Base-by-base conservation (phyloP, 352 stramenopile genomes). In the Globisporangium echinulatum region DNA sequence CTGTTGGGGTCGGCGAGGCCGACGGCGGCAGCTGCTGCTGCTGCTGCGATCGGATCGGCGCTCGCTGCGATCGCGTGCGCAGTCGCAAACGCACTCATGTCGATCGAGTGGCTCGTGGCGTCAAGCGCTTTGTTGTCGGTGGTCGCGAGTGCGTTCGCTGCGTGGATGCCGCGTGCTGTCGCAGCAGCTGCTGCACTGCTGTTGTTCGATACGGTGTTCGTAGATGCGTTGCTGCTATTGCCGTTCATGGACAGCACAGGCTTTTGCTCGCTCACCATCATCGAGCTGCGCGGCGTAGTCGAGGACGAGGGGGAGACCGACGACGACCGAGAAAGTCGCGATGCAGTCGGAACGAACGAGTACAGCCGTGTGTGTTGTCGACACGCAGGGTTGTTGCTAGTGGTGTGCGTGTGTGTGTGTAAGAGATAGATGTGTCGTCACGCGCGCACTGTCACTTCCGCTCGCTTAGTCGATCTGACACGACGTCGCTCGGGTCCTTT, bases 221-320 rank as follows among this genome's bases (percentile, higher is more conserved):
- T 37, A 39, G 46, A 17, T 33, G 10, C 14, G 33, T 17, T 55
- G 43, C 49, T 44, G 33, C 19, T 38, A 7, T 19, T 58, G 19
- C 50, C 58, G 37, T 58, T 56, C 51, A 40, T 37, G 14, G 52
- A 51, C 48, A 58, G 55, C 44, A 33, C 58, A 48, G 56, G 67
- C 54, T 64, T 69, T 42, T 69, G 64, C 55, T 77, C 70, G 55
- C 70, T 77, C 61, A 72, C 67, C 70, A 77, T 77, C 70, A 77
- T 77, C 43, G 43, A 54, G n/a, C 40, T 33, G 25, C 2, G 39
- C 39, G 39, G 10, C 39, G 39, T 33, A 33, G 25, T 33, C 25
- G 25, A 11, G 36, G 47, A 37, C 15, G n/a, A 47, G 7, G 3
- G 10, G 5, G 15, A 56, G 17, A 36, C 52, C 47, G 25, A 33